Conservation (phyloP, 441 rosid species). For the Breynia disticha region DNA sequence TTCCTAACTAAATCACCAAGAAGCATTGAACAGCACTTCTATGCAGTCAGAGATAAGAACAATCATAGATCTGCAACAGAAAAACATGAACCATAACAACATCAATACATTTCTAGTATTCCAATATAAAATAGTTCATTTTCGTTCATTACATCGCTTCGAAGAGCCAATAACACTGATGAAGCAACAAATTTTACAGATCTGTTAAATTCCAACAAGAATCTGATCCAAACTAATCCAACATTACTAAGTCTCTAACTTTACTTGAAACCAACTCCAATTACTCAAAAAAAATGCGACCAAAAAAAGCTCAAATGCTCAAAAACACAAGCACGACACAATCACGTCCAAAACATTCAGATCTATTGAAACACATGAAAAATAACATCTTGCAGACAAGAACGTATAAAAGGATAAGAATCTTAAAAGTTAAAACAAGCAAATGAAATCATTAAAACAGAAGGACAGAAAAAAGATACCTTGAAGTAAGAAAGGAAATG, state of each 20-base stretch:
- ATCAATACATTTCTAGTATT: too few relatives aligned
- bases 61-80: background rate
- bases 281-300: background rate
- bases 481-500: conserved; percentile 1
- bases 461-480: conserved; percentile 3
- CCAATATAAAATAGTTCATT: too few relatives aligned
- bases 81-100: background rate
- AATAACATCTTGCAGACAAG: background rate
- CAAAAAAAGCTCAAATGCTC: background rate
- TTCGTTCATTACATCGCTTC: too few relatives aligned
- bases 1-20: background rate
- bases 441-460: background rate
- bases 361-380: conserved; percentile 12
- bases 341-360: conserved; percentile 10
- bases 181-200: too few relatives aligned
- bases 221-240: too few relatives aligned
- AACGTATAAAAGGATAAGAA: background rate
- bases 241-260: background rate
- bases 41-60: background rate
- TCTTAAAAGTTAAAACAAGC: background rate
- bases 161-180: too few relatives aligned
- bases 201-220: too few relatives aligned
- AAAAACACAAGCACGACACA: background rate
- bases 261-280: too few relatives aligned
- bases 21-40: background rate